Conservation (phyloP, 257 asterid genomes). For the Solanum clarkiae region DNA sequence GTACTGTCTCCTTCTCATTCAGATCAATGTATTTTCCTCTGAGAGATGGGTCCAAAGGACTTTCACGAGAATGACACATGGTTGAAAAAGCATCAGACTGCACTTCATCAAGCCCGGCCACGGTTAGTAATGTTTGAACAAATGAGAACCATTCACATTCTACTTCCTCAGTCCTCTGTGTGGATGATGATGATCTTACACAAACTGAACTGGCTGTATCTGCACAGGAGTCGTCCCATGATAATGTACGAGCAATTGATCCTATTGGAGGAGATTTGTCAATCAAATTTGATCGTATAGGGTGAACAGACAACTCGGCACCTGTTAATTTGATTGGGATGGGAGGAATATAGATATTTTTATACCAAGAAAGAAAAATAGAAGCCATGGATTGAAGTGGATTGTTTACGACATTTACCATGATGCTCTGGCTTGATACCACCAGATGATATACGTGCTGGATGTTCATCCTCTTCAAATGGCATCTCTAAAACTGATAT, state of each 20-base stretch:
- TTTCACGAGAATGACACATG: constrained; percentile 69
- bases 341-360: neutral
- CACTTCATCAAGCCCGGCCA: constrained; percentile 51
- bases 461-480: constrained; percentile 50
- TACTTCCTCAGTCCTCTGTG: constrained; percentile 42
- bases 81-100: constrained; percentile 26
- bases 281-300: constrained; percentile 53
- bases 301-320: constrained; percentile 23
- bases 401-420: constrained; percentile 22
- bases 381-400: neutral
- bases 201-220: constrained; percentile 60
- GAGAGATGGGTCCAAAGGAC: constrained; percentile 75
- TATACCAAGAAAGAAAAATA: neutral
- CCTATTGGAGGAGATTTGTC: constrained; percentile 98
- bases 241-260: constrained; percentile 67
- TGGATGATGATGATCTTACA: constrained; percentile 20
- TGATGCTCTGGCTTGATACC: constrained; percentile 25
- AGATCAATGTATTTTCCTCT: constrained; percentile 51
- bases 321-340: constrained; percentile 24
- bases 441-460: constrained; percentile 22
- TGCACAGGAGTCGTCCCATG: constrained; percentile 51
- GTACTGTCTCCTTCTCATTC: constrained; percentile 36
- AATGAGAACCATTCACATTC: constrained; percentile 56
- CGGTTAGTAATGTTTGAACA: constrained; percentile 48
- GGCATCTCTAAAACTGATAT: constrained; percentile 70